These are phyloP conservation scores for Geotrichum fermentans DNA, from an alignment of 1,139 yeast genomes.

Conservation along the genomic window DNA sequence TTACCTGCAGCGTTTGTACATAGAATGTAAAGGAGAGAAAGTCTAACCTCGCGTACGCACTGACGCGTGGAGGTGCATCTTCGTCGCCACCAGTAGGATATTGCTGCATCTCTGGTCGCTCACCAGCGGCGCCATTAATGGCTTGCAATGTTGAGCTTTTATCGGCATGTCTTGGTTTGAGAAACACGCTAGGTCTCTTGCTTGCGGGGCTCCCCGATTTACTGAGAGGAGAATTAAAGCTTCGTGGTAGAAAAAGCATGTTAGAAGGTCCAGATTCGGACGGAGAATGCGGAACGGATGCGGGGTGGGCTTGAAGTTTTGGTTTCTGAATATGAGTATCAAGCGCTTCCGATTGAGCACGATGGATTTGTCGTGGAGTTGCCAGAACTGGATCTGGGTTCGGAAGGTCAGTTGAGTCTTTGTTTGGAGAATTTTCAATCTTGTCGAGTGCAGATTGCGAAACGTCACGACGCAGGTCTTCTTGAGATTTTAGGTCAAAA, in stretches of 20 bases:
- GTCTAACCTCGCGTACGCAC: slow-evolving; percentile 91
- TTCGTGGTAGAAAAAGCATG: slow-evolving; percentile 4
- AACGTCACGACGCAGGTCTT: not conserved
- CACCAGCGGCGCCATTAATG: slow-evolving; percentile 13
- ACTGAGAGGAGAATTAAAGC: slow-evolving; percentile 2
- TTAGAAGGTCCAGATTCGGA: not conserved
- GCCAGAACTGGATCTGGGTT: too few species aligned
- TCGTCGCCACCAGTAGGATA: not conserved
- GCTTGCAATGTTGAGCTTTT: slow-evolving; percentile 19
- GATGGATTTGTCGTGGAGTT: slow-evolving; percentile 5
- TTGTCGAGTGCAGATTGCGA: not conserved
- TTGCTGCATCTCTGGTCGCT: not conserved
- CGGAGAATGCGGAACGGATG: slow-evolving; percentile 20
- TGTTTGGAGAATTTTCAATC: too few species aligned
- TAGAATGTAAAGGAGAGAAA: slow-evolving; percentile 90
- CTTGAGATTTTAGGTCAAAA: not conserved
- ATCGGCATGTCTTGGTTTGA: slow-evolving; percentile 4
- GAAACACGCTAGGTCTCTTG: not conserved
- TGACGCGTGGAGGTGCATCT: slow-evolving; percentile 36
- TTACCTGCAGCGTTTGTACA: slow-evolving; percentile 90
- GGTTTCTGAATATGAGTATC: slow-evolving; percentile 12
- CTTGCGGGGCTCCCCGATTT: slow-evolving; percentile 7
- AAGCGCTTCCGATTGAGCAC: slow-evolving; percentile 17
- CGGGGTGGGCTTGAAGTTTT: slow-evolving; percentile 9
- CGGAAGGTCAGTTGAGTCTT: too few species aligned